Evolutionary conservation across 805 yeast genomes (phyloP), one percentile per base, ranked within the genome.

Genomic region (Candida sanyiensis): DNA sequence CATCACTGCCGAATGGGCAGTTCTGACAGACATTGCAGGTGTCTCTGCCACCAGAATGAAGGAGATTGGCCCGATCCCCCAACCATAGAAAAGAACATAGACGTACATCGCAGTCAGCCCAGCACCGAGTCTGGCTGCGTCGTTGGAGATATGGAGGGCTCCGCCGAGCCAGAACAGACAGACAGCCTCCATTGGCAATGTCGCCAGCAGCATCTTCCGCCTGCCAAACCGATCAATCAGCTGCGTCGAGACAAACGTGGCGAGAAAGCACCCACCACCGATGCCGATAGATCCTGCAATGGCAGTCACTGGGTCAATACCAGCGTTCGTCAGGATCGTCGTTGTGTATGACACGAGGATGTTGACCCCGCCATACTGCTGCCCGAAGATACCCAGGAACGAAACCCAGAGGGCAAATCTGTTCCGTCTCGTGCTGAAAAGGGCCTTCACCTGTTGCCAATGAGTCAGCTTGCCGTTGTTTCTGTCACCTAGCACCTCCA

Each of bases 111-210:
- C 70, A 24, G 63, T 53, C 15, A 69, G 57, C 35, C 71, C 66
- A 25, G 65, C 56, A 3, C 69, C 77, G 38, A 70, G 49, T 47
- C 73, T 58, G 3, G 66, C 65, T 12, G 58, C 39, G 9, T 64
- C 62, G 12, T 53, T 46, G 19, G 53, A 45, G 32, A 70, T 58
- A 51, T 67, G 63, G 52, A 72, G 63, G 1, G 70, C 72, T 28
- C 67, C 64, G 24, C 74, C 76, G 4, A 74, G 58, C 62, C 72
- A 58, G 34, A 80, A 70, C 43, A 80, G 56, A 54, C 72, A 74
- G 34, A 74, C 43, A 9, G 72, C 72, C 72, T 79, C 70, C 39
- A 75, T 62, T 6, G 86, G 86, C 60, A 77, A 68, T 2, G 85
- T 80, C 28, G 59, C 52, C 33, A 79, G 63, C 44, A 77, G 62